Conservation (phyloP, 1,284 basidiomycete species). For the Pseudozyma hubeiensis region DNA sequence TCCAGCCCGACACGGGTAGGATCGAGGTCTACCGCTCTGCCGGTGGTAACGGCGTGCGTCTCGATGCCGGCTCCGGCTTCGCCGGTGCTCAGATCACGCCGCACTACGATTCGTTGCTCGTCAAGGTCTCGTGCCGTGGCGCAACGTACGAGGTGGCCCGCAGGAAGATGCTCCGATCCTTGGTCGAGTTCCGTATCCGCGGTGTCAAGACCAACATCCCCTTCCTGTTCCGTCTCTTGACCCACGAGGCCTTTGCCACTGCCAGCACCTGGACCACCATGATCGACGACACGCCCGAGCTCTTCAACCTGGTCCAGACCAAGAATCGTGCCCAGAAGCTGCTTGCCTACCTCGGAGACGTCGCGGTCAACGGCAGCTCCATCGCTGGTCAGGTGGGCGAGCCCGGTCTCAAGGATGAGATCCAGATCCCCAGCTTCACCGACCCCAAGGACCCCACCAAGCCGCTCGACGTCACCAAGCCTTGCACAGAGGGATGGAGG, state of each 20-base stretch:
- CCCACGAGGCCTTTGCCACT: slow-evolving; percentile 95
- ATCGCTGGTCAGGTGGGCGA: slow-evolving; percentile 95
- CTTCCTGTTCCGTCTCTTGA: slow-evolving; percentile 96
- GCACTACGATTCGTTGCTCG: slow-evolving; percentile 97
- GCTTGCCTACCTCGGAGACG: slow-evolving; percentile 94
- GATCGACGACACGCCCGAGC: slow-evolving; percentile 98
- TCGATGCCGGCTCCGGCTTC: slow-evolving; percentile 97
- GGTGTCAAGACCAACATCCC: slow-evolving; percentile 98
- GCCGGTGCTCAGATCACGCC: slow-evolving; percentile 99
- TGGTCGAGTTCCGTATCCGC: slow-evolving; percentile 99
- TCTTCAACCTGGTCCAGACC: slow-evolving; percentile 97
- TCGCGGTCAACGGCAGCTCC: slow-evolving; percentile 96
- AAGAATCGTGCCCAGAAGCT: slow-evolving; percentile 99
- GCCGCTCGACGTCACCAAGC: slow-evolving; percentile 82
- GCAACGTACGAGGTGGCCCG: slow-evolving; percentile 98
- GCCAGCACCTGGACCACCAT: slow-evolving; percentile 89
- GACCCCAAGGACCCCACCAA: slow-evolving; percentile 80
- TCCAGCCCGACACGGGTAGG: slow-evolving; percentile 99
- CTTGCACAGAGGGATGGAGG: slow-evolving; percentile 92
- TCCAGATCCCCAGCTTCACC: slow-evolving; percentile 83
- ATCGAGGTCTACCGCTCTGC: slow-evolving; percentile 99
- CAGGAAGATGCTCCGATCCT: slow-evolving; percentile 97
- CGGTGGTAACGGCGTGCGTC: slow-evolving; percentile 96
- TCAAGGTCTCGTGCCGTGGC: slow-evolving; percentile 95
- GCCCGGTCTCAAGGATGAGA: slow-evolving; percentile 91